Evolutionary conservation across 2,329 filamentous ascomycete genomes (phyloP).

Genomic region (Neopestalotiopsis sp.): DNA sequence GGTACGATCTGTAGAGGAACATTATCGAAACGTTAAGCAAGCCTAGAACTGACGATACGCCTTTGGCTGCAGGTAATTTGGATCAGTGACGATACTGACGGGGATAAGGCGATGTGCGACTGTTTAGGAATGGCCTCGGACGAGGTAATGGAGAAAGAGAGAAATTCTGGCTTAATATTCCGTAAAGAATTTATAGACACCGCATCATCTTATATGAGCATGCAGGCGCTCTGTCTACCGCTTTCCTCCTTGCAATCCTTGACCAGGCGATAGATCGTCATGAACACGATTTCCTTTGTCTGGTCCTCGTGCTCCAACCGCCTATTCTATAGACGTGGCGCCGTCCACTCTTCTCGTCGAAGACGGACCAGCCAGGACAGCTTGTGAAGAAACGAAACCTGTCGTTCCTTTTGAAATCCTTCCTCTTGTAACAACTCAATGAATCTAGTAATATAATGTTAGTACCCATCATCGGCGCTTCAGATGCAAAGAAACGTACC

Average conservation of each 20-base stretch:
- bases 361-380: constrained; percentile 87
- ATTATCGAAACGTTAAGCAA: too few relatives aligned
- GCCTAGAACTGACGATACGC: too few relatives aligned
- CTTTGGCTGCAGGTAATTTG: too few relatives aligned
- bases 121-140: too few relatives aligned
- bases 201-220: too few relatives aligned
- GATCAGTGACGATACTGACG: too few relatives aligned
- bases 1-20: too few relatives aligned
- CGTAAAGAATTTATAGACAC: too few relatives aligned
- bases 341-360: constrained; percentile 74
- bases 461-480: neutral
- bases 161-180: too few relatives aligned
- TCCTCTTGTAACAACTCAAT: constrained; percentile 72
- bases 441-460: constrained; percentile 55
- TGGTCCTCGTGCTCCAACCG: neutral
- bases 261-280: neutral
- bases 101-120: too few relatives aligned
- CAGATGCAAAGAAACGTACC: constrained; percentile 59
- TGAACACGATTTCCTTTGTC: neutral
- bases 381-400: constrained; percentile 90
- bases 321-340: constrained; percentile 11
- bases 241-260: neutral
- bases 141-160: too few relatives aligned
- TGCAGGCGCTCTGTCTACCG: neutral
- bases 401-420: constrained; percentile 86